Percentiles rank a stretch among this genome's conserved stretches.
These are phyloP conservation scores for Colletotrichum noveboracense DNA, from an alignment of 2,329 filamentous ascomycete species.

Conservation along the genomic window DNA sequence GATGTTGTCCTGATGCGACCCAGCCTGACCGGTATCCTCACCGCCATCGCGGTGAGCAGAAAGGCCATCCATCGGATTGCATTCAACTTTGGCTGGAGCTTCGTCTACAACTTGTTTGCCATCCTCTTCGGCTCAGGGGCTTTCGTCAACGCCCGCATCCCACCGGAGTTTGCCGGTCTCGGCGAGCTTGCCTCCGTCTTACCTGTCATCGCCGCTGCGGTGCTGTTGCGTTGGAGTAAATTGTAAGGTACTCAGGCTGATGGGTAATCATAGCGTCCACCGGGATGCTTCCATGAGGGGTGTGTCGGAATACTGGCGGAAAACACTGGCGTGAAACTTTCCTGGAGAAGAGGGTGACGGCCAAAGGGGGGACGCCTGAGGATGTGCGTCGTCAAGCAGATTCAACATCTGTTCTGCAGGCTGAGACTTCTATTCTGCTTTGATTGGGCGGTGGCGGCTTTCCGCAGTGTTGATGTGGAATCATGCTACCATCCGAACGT, in stretches of 20 bases:
- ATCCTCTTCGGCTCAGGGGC: slow-evolving; percentile 71
- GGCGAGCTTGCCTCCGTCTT: slow-evolving; percentile 78
- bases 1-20: slow-evolving; percentile 72
- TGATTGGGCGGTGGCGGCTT: not conserved
- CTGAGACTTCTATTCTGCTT: not conserved
- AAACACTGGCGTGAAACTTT: not conserved
- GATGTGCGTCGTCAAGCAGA: not conserved
- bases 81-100: slow-evolving; percentile 75
- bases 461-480: not conserved
- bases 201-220: slow-evolving; percentile 67
- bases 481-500: not conserved
- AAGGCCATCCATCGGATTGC: slow-evolving; percentile 53
- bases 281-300: not conserved
- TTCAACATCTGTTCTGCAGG: slow-evolving; percentile 3
- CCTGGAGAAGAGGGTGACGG: not conserved
- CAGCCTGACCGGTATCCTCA: slow-evolving; percentile 58
- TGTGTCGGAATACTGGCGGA: not conserved
- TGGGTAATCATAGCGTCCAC: not conserved
- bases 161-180: slow-evolving; percentile 69
- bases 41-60: slow-evolving; percentile 59
- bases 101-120: slow-evolving; percentile 73
- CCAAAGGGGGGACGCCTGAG: not conserved
- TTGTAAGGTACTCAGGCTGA: slow-evolving; percentile 23
- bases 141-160: slow-evolving; percentile 58
- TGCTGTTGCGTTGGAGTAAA: slow-evolving; percentile 48